Conservation (phyloP, 768 basidiomycete genomes). For the Mycena vulgaris region DNA sequence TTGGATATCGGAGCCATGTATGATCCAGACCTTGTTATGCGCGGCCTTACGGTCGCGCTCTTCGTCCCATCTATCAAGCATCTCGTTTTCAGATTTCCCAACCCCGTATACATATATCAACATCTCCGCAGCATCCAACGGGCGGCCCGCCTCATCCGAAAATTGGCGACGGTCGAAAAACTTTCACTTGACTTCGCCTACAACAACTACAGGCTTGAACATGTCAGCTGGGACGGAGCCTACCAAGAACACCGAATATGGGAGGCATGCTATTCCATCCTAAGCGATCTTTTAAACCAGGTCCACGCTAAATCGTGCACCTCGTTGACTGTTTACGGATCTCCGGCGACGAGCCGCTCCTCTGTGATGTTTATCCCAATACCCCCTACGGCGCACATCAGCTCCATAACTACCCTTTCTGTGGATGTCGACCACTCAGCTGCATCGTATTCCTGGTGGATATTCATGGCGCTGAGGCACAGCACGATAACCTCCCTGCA, state of each 20-base stretch:
- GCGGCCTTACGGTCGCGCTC: conserved; percentile 12
- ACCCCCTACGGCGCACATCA: neutral
- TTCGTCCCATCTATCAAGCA: conserved; percentile 20
- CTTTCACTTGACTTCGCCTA: conserved; percentile 1
- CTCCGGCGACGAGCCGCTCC: neutral
- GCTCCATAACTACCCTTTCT: neutral
- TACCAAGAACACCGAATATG: neutral
- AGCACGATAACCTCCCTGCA: neutral
- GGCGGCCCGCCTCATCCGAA: conserved; percentile 8
- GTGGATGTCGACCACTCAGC: neutral
- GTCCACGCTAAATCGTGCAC: neutral
- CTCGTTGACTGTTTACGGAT: conserved; percentile 4
- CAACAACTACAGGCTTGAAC: neutral
- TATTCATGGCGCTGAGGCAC: neutral
- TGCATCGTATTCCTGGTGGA: neutral
- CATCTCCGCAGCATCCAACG: neutral
- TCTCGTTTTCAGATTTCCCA: conserved; percentile 11
- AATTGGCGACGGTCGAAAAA: neutral
- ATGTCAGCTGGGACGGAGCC: neutral
- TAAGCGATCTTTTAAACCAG: neutral
- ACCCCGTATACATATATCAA: neutral
- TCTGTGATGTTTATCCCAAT: neutral
- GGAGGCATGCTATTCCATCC: neutral
- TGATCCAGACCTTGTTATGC: neutral
- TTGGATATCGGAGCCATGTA: neutral